phyloP scores from a whole-genome alignment of 2,329 filamentous ascomycete genomes.

The Ceratocystis alfenasii region DNA sequence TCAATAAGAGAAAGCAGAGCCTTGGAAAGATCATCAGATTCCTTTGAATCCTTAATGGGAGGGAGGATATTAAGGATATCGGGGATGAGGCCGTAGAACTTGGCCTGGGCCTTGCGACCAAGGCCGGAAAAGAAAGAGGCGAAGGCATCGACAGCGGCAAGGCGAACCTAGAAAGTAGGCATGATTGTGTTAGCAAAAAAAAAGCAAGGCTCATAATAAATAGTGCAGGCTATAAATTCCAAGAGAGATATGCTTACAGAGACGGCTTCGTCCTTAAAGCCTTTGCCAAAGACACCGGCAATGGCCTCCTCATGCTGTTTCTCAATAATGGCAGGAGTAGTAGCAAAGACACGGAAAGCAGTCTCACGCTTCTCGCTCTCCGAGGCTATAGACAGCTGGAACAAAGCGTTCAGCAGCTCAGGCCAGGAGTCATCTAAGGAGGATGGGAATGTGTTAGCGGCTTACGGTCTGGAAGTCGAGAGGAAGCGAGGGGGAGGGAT shows the following conservation, averaged over 20 bases:
- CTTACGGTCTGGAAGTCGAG: background rate
- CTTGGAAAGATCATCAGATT: conserved; percentile 83
- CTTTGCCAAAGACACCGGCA: conserved; percentile 73
- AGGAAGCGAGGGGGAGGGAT: background rate
- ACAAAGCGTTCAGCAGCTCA: conserved; percentile 74
- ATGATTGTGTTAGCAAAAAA: background rate
- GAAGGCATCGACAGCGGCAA: conserved; percentile 94
- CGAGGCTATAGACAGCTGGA: conserved; percentile 77
- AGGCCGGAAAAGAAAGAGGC: conserved; percentile 90
- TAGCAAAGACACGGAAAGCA: conserved; percentile 88
- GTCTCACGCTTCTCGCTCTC: conserved; percentile 79
- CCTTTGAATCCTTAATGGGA: conserved; percentile 79
- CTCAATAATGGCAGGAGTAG: conserved; percentile 90
- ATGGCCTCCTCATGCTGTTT: conserved; percentile 91
- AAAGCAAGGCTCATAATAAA: background rate
- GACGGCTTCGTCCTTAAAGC: conserved; percentile 80
- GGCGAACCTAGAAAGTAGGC: conserved; percentile 51
- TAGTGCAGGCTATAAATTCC: background rate
- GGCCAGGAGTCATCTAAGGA: conserved; percentile 67
- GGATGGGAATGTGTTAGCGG: conserved; percentile 21
- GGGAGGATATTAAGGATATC: conserved; percentile 90
- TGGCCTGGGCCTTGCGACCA: conserved; percentile 72
- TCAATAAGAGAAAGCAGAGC: conserved; percentile 87
- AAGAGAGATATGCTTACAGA: conserved; percentile 41
- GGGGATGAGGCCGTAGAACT: conserved; percentile 77